phyloP scores from a whole-genome alignment of 176 grass and related monocot species.

The Carex kokanica region DNA sequence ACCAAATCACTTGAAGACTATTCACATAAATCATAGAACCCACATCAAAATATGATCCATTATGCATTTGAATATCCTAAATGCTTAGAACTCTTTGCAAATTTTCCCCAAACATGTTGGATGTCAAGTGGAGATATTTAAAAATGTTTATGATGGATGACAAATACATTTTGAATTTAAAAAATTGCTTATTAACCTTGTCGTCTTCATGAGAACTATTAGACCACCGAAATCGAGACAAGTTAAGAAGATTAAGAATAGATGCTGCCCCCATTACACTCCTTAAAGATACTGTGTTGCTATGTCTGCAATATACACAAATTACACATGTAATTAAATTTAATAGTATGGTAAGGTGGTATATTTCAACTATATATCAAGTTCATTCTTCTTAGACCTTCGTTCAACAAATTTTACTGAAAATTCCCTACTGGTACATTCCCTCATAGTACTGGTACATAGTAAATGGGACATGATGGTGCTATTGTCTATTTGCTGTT shows the following conservation, averaged over 20 bases:
- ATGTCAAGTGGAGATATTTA: not conserved
- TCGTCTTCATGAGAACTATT: conserved; percentile 61
- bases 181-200: conserved; percentile 45
- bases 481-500: not conserved
- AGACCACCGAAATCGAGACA: conserved; percentile 72
- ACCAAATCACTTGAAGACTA: not conserved
- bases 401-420: not conserved
- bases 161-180: not conserved
- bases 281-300: conserved; percentile 56
- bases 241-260: conserved; percentile 57
- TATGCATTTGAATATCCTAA: not conserved
- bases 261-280: conserved; percentile 73
- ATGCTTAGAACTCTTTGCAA: not conserved
- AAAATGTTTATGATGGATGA: not conserved
- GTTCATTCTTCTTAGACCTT: not conserved
- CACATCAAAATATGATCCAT: not conserved
- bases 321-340: conserved; percentile 20
- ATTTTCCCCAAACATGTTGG: not conserved
- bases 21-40: not conserved
- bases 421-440: not conserved
- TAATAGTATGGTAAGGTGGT: not conserved
- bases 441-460: not conserved
- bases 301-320: conserved; percentile 28
- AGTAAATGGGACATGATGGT: not conserved
- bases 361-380: not conserved